Conservation (phyloP, 108 stramenopile genomes). For the Cyclotella sp. region DNA sequence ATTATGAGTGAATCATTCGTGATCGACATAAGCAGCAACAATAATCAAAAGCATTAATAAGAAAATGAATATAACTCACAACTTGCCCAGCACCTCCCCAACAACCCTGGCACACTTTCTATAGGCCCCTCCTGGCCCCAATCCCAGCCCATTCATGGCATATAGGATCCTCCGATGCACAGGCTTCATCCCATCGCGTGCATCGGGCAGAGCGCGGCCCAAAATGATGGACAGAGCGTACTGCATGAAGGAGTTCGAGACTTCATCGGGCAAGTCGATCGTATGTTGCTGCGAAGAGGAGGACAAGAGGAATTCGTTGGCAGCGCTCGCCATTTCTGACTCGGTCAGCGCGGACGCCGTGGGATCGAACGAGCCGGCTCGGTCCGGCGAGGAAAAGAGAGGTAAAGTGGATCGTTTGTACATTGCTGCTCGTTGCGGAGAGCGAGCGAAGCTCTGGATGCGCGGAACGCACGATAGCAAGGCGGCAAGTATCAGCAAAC, state of each 20-base stretch:
- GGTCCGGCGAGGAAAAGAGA: not conserved
- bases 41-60: not conserved
- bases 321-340: conserved; percentile 36
- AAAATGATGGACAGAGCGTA: conserved; percentile 95
- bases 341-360: conserved; percentile 27
- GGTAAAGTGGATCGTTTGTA: not conserved
- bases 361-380: conserved; percentile 29
- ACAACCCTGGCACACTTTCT: conserved; percentile 98
- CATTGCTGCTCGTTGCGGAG: not conserved
- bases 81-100: conserved; percentile 95
- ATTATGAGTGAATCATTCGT: not conserved
- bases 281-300: not conserved
- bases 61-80: conserved; percentile 30
- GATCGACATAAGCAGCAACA: not conserved
- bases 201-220: conserved; percentile 95
- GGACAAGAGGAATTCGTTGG: conserved; percentile 41
- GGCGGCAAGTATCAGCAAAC: no score
- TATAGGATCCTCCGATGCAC: conserved; percentile 96
- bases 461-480: not conserved
- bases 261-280: conserved; percentile 78
- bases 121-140: conserved; percentile 74
- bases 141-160: conserved; percentile 90
- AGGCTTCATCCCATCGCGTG: conserved; percentile 96
- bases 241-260: conserved; percentile 85
- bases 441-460: not conserved